Evolutionary conservation across 2,329 filamentous ascomycete species (phyloP).

Genomic region (Chaetomium olivaceum): DNA sequence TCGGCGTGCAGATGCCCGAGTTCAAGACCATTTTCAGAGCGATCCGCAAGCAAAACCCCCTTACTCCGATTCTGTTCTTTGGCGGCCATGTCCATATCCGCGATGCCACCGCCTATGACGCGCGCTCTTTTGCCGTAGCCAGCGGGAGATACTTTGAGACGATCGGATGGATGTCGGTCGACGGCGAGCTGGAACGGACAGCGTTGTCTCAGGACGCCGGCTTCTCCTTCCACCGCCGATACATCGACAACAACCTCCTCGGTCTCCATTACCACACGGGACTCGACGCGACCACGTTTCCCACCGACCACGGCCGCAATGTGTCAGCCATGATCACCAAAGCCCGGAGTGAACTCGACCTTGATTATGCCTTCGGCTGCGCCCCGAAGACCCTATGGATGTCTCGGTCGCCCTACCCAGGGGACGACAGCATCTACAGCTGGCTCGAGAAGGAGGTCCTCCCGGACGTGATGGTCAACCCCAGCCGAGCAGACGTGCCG

Average conservation of each 20-base stretch:
- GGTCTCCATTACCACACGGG: slow-evolving; percentile 81
- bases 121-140: slow-evolving; percentile 74
- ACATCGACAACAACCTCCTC: slow-evolving; percentile 91
- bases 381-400: slow-evolving; percentile 81
- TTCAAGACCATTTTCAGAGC: slow-evolving; percentile 75
- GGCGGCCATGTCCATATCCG: slow-evolving; percentile 89
- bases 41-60: slow-evolving; percentile 74
- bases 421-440: slow-evolving; percentile 73
- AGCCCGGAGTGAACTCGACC: slow-evolving; percentile 67
- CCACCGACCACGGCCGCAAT: slow-evolving; percentile 71
- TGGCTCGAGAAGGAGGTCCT: slow-evolving; percentile 78
- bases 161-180: slow-evolving; percentile 87
- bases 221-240: slow-evolving; percentile 70
- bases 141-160: slow-evolving; percentile 95
- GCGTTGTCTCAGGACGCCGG: slow-evolving; percentile 34
- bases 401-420: slow-evolving; percentile 72
- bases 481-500: slow-evolving; percentile 59
- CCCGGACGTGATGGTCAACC: slow-evolving; percentile 62
- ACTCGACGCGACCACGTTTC: slow-evolving; percentile 70
- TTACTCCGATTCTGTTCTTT: slow-evolving; percentile 87
- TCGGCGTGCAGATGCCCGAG: slow-evolving; percentile 78
- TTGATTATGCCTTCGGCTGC: slow-evolving; percentile 79
- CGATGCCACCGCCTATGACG: slow-evolving; percentile 79
- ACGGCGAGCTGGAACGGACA: slow-evolving; percentile 54
- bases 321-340: slow-evolving; percentile 69